Evolutionary conservation across 176 grass and related monocot species (phyloP), one percentile per base, ranked within the genome.

Genomic region (Avena sativa): DNA sequence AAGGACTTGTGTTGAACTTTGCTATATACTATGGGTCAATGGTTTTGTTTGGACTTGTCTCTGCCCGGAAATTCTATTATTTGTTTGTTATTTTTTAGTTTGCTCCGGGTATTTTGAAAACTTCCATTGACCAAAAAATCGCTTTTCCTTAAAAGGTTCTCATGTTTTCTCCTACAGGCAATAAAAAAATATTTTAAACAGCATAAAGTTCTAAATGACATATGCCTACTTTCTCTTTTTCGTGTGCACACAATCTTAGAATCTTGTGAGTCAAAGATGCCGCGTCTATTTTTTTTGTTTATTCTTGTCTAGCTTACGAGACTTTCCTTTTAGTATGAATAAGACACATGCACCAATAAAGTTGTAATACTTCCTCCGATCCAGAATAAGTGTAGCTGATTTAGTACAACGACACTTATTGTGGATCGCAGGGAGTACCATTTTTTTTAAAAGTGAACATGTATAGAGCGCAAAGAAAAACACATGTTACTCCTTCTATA

Each of bases 1-100:
- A 32, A 32, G 20, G 8, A 73, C 15, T 38, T 62, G 61, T 44
- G 8, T 53, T 83, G 43, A 86, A 53, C 56, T 66, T 14, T 88
- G 71, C 3, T 52, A n/a, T n/a, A n/a, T n/a, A 4, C 36, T 2
- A 55, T 40, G 52, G 14, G 52, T 55, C 52, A 55, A 55, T 55
- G 52, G 17, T 55, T 55, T 55, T 17, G 15, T 55, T 55, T 17
- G 14, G 17, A 55, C 52, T 55, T 55, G 52, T 6, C 14, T 53
- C 13, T 14, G 36, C 36, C 4, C 38, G 51, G 51, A 13, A 53
- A 2, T 48, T 14, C 38, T 6, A 1, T 11, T 56, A 16, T 56
- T 16, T 56, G 16, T 19, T 56, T 17, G 17, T 16, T 56, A 5
- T 8, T 9, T 47, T 47, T 47, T 38, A 40, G 9, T 48, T 48